Conservation (phyloP, 2,329 filamentous ascomycete genomes). For the Nemania sp. region DNA sequence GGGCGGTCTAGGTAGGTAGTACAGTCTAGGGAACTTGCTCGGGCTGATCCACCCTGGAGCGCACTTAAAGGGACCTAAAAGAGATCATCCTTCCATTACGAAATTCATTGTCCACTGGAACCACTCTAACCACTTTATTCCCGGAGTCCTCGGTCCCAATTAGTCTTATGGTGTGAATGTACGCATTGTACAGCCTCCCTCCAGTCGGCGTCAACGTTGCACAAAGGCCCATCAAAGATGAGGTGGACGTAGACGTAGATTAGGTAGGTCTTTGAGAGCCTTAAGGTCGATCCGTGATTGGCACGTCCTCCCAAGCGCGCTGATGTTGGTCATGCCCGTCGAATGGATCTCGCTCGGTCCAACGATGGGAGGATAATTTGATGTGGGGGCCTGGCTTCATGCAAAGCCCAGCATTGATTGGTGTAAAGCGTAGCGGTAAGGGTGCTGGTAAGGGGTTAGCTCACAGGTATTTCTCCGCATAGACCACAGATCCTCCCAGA, state of each 20-base stretch:
- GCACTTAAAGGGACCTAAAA: constrained; percentile 16
- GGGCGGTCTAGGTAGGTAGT: too few relatives aligned
- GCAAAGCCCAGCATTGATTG: constrained; percentile 36
- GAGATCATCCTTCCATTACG: constrained; percentile 28
- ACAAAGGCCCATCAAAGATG: constrained; percentile 14
- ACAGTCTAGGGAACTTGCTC: constrained; percentile 21
- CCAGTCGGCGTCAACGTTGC: constrained; percentile 17
- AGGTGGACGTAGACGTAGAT: constrained; percentile 12
- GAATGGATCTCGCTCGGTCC: constrained; percentile 28
- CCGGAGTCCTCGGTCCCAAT: neutral
- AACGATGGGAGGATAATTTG: constrained; percentile 31
- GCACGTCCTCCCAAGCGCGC: constrained; percentile 33
- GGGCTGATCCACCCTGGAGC: constrained; percentile 29
- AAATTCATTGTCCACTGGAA: constrained; percentile 23
- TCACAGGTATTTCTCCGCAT: constrained; percentile 41
- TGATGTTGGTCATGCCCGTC: constrained; percentile 23
- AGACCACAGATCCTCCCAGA: constrained; percentile 42
- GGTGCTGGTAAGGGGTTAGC: constrained; percentile 26
- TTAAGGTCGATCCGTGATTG: constrained; percentile 19
- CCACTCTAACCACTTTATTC: neutral
- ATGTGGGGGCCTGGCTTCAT: constrained; percentile 25
- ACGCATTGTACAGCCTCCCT: constrained; percentile 9
- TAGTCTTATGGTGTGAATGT: neutral
- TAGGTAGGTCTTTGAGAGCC: neutral
- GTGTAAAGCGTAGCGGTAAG: constrained; percentile 19